A percentile compares a stretch with the other conserved stretches of the same genome.
Conservation (phyloP, 768 basidiomycete genomes). For the Hericium alpestre region DNA sequence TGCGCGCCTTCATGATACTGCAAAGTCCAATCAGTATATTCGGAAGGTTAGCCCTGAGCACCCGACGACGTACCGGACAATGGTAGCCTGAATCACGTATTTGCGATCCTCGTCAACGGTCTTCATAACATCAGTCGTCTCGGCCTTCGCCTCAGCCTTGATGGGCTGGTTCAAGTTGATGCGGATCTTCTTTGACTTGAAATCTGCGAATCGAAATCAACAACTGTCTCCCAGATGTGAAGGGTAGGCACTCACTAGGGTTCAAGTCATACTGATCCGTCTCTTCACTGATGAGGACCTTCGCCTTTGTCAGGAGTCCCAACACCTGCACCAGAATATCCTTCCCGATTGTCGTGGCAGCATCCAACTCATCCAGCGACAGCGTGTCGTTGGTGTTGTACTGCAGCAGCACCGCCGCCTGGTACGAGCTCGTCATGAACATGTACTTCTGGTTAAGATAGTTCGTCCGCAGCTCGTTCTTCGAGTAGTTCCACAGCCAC, state of each 20-base stretch:
- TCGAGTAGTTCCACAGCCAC: slow-evolving; percentile 98
- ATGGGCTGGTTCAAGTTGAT: slow-evolving; percentile 87
- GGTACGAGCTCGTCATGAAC: slow-evolving; percentile 88
- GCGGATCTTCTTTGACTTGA: slow-evolving; percentile 90
- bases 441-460: slow-evolving; percentile 94
- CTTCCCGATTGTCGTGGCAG: slow-evolving; percentile 72
- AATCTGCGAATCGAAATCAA: slow-evolving; percentile 34
- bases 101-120: slow-evolving; percentile 96
- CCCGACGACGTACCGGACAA: slow-evolving; percentile 49
- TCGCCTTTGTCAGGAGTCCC: slow-evolving; percentile 61
- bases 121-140: slow-evolving; percentile 82
- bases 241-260: slow-evolving; percentile 37
- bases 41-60: slow-evolving; percentile 8
- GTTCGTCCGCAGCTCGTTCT: slow-evolving; percentile 91
- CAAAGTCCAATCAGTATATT: background rate
- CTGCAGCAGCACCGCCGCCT: slow-evolving; percentile 88
- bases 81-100: slow-evolving; percentile 90
- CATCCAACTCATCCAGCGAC: slow-evolving; percentile 65
- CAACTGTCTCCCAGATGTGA: background rate
- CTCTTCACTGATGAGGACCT: slow-evolving; percentile 83
- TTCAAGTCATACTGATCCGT: slow-evolving; percentile 87
- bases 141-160: slow-evolving; percentile 90
- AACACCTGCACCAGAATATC: slow-evolving; percentile 68
- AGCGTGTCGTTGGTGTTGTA: slow-evolving; percentile 89
- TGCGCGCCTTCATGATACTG: slow-evolving; percentile 91